phyloP scores from a whole-genome alignment of 805 yeast genomes.

The Diddensiella transvaalensis region DNA sequence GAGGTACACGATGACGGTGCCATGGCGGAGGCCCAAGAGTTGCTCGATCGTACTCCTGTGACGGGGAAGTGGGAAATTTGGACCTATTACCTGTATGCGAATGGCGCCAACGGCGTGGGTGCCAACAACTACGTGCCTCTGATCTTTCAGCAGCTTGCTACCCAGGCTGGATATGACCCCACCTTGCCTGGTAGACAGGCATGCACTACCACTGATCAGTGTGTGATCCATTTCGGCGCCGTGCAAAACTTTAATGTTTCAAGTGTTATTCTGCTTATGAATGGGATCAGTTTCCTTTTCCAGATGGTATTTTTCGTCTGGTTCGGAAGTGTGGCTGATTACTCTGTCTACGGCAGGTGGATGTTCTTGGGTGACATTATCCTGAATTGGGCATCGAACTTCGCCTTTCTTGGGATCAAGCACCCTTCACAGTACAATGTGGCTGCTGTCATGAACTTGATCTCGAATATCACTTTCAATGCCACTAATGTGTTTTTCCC shows the following conservation, averaged over 20 bases:
- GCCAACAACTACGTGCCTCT: constrained; percentile 13
- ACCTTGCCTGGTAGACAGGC: constrained; percentile 11
- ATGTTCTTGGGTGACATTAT: constrained; percentile 12
- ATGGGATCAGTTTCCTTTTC: constrained; percentile 16
- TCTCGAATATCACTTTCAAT: constrained; percentile 15
- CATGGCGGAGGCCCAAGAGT: constrained; percentile 11
- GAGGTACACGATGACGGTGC: constrained; percentile 2
- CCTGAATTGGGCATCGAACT: constrained; percentile 11
- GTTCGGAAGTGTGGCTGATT: constrained; percentile 16
- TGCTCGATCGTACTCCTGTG: constrained; percentile 8
- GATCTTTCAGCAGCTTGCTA: constrained; percentile 14
- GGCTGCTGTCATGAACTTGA: constrained; percentile 11
- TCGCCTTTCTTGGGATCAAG: constrained; percentile 12
- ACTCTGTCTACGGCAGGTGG: constrained; percentile 13
- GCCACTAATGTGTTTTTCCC: constrained; percentile 15
- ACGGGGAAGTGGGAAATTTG: constrained; percentile 12
- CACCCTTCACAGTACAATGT: constrained; percentile 6
- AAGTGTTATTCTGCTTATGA: constrained; percentile 12
- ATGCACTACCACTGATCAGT: constrained; percentile 11
- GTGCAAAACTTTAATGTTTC: constrained; percentile 10
- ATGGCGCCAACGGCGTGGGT: constrained; percentile 18
- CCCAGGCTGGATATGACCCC: constrained; percentile 13
- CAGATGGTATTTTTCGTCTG: constrained; percentile 15
- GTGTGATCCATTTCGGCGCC: constrained; percentile 14
- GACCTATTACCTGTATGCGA: constrained; percentile 13